Conservation (phyloP, 805 yeast genomes). For the Nakazawaea pomicola region DNA sequence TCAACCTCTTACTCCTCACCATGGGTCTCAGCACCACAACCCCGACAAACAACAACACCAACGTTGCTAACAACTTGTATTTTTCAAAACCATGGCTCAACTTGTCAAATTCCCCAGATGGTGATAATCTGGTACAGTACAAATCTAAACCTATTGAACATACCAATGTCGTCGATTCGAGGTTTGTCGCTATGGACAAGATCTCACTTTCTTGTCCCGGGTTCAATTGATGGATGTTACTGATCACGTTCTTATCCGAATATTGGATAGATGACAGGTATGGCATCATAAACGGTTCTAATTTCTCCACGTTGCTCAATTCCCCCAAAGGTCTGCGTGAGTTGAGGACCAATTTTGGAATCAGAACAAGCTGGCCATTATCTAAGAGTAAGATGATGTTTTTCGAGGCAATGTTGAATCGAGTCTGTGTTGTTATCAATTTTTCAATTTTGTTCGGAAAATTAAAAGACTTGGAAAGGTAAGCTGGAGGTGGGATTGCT, state of each 20-base stretch:
- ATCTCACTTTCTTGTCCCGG: too few relatives aligned
- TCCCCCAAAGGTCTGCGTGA: conserved; percentile 63
- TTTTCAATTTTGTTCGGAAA: conserved; percentile 54
- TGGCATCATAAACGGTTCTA: conserved; percentile 54
- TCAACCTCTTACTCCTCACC: conserved; percentile 49
- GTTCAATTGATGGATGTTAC: conserved; percentile 1
- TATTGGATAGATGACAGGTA: conserved; percentile 60
- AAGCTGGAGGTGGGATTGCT: conserved; percentile 37
- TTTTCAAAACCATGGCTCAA: conserved; percentile 66
- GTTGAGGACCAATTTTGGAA: conserved; percentile 69
- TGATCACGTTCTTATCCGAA: conserved; percentile 32
- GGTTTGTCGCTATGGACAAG: conserved; percentile 50
- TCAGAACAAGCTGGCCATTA: conserved; percentile 55
- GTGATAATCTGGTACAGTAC: conserved; percentile 73
- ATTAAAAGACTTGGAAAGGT: conserved; percentile 51
- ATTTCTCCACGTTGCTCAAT: conserved; percentile 45
- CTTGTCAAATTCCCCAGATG: conserved; percentile 80
- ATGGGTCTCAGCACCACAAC: conserved; percentile 52
- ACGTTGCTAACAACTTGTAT: conserved; percentile 54
- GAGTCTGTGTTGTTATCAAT: conserved; percentile 52
- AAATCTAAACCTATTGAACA: conserved; percentile 65
- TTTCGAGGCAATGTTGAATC: conserved; percentile 63
- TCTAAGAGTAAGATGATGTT: conserved; percentile 55
- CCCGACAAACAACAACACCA: conserved; percentile 42
- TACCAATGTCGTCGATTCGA: conserved; percentile 78